Base-by-base conservation (phyloP, 352 stramenopile genomes). In the Globisporangium nunn region DNA sequence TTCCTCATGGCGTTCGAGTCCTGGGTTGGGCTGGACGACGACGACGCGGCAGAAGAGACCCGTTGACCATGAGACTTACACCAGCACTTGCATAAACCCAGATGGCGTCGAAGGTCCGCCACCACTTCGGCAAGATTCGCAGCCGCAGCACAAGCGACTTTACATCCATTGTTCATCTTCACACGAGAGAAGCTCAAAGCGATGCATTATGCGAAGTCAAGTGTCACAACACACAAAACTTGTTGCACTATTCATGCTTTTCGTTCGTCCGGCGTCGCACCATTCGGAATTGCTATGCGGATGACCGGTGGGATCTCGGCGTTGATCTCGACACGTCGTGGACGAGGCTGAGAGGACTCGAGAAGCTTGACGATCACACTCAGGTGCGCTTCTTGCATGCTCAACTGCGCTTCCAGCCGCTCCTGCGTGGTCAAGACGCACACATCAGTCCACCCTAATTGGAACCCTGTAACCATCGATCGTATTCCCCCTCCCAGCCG, bases 1-100 rank as follows among this genome's bases (percentile, higher is more conserved):
- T 96, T 96, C 56, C 71, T 96, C 49, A 83, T 91, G 70, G 84
- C 85, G 17, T 95, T 94, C 54, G 81, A 88, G 51, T 91, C 81
- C 7, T 96, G 85, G 83, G 79, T 95, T 15, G 85, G 85, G 14
- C 70, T 92, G 4, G 81, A 94, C 50, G 82, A 91, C 45, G 78
- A 87, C 6, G 75, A 89, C 11, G 64, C 33, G 2, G 37, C 37
- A 41, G 67, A 75, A 7, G 47, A 14, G 2, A 48, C 43, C 3
- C 43, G 30, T 23, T 48, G 17, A 48, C 8, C 6, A 7, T 18
- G n/a, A 14, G 35, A 12, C 8, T 10, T 11, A 47, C 15, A 18
- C 41, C 8, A 47, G 41, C 41, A 45, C 8, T 7, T 45, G 40
- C 14, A 17, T 15, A 7, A 45, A 17, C 40, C 12, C n/a, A 10